A percentile compares a stretch with the other conserved stretches of the same genome.
Evolutionary conservation across 1,139 yeast species (phyloP).

Genomic region (Sugiyamaella novakii): DNA sequence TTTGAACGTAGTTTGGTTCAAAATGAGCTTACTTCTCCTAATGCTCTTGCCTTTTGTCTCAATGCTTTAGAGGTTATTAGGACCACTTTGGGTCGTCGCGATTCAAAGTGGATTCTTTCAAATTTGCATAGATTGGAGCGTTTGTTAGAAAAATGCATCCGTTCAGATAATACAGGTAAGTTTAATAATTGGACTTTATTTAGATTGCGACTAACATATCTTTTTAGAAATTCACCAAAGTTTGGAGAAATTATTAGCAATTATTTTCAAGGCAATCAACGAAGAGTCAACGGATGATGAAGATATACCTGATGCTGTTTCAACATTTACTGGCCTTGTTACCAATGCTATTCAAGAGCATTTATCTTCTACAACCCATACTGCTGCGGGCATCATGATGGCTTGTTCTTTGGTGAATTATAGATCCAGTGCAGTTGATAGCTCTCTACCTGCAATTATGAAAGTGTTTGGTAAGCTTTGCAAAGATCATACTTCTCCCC

Average conservation of each 20-base stretch:
- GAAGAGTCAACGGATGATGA: slow-evolving; percentile 44
- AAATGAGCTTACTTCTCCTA: slow-evolving; percentile 67
- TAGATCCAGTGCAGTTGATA: slow-evolving; percentile 72
- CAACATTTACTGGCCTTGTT: slow-evolving; percentile 62
- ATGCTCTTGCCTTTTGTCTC: slow-evolving; percentile 68
- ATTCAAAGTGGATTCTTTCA: slow-evolving; percentile 72
- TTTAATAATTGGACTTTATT: too few relatives aligned
- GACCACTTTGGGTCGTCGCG: slow-evolving; percentile 80
- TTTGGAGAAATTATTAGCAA: slow-evolving; percentile 69
- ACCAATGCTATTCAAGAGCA: slow-evolving; percentile 79
- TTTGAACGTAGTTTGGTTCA: slow-evolving; percentile 84
- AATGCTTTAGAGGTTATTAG: slow-evolving; percentile 90
- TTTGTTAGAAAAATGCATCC: slow-evolving; percentile 77
- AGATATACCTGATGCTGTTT: slow-evolving; percentile 58
- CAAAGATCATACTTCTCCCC: slow-evolving; percentile 68
- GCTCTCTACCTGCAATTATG: slow-evolving; percentile 74
- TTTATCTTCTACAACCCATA: slow-evolving; percentile 75
- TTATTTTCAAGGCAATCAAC: slow-evolving; percentile 51
- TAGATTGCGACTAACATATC: too few relatives aligned
- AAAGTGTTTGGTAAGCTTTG: slow-evolving; percentile 85
- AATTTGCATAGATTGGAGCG: slow-evolving; percentile 69
- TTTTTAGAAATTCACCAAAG: slow-evolving; percentile 69
- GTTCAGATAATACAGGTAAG: slow-evolving; percentile 63
- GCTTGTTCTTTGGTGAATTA: slow-evolving; percentile 80
- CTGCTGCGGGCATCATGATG: slow-evolving; percentile 87